Percentiles rank a stretch among this genome's conserved stretches.
Evolutionary conservation across 2,329 filamentous ascomycete species (phyloP).

Genomic region (Ilyonectria destructans): DNA sequence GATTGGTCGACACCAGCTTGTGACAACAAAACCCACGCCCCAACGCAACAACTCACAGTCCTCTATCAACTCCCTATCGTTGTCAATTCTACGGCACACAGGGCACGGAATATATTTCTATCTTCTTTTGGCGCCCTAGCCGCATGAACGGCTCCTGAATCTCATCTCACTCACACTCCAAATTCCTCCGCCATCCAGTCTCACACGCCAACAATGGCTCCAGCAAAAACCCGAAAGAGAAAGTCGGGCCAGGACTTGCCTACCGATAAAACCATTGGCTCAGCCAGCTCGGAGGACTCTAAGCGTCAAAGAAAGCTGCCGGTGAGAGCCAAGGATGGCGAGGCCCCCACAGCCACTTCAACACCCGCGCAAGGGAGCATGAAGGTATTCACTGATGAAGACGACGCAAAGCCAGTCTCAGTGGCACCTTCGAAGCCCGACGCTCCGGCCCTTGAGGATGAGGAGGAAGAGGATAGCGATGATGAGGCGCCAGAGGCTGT

Average conservation of each 20-base stretch:
- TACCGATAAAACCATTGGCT: slow-evolving; percentile 27
- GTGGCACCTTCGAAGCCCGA: slow-evolving; percentile 29
- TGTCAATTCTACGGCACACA: background rate
- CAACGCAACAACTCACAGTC: slow-evolving; percentile 21
- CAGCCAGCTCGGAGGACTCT: slow-evolving; percentile 35
- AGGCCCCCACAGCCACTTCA: slow-evolving; percentile 30
- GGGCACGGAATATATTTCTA: background rate
- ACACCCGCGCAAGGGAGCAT: slow-evolving; percentile 47
- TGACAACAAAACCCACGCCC: slow-evolving; percentile 35
- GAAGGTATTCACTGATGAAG: slow-evolving; percentile 56
- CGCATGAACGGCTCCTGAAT: too few species aligned
- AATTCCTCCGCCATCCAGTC: slow-evolving; percentile 19
- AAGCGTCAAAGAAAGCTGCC: slow-evolving; percentile 52
- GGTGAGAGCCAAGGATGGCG: slow-evolving; percentile 54
- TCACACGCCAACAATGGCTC: slow-evolving; percentile 41
- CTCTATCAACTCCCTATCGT: background rate
- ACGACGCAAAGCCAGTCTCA: slow-evolving; percentile 43
- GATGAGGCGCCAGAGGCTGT: slow-evolving; percentile 74
- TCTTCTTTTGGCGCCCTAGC: background rate
- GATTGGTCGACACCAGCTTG: slow-evolving; percentile 19
- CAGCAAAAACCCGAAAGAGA: slow-evolving; percentile 50
- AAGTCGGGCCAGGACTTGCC: slow-evolving; percentile 46
- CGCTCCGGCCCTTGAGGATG: slow-evolving; percentile 44
- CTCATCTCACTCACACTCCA: slow-evolving; percentile 16
- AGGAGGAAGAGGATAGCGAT: slow-evolving; percentile 63